Evolutionary conservation across 1,284 basidiomycete species (phyloP).

Genomic region (Psilocybe mexicana): DNA sequence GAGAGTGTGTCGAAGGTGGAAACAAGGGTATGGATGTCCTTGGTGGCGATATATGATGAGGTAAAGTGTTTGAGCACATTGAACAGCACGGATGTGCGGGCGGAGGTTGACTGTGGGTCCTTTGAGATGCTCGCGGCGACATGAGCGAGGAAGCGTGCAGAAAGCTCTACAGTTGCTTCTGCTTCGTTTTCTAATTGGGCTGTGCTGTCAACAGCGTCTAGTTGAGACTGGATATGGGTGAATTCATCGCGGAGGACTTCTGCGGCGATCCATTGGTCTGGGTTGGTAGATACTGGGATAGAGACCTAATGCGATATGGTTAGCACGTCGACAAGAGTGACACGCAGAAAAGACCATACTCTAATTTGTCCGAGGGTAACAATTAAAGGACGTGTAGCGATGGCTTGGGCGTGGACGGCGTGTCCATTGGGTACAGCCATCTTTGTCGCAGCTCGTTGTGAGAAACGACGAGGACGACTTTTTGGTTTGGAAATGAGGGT

Average conservation of each 20-base stretch:
- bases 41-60: slow-evolving; percentile 69
- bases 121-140: slow-evolving; percentile 62
- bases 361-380: slow-evolving; percentile 62
- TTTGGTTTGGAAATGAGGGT: slow-evolving; percentile 19
- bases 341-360: slow-evolving; percentile 46
- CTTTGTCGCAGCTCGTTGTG: slow-evolving; percentile 26
- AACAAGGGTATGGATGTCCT: slow-evolving; percentile 82
- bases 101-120: slow-evolving; percentile 51
- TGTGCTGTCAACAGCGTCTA: slow-evolving; percentile 54
- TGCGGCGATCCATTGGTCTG: slow-evolving; percentile 85
- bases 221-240: slow-evolving; percentile 59
- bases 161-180: slow-evolving; percentile 75
- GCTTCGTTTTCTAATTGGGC: slow-evolving; percentile 51
- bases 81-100: slow-evolving; percentile 70
- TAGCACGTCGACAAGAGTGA: slow-evolving; percentile 15
- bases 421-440: slow-evolving; percentile 40
- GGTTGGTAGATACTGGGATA: slow-evolving; percentile 77
- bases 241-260: slow-evolving; percentile 90
- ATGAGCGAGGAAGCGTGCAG: slow-evolving; percentile 79
- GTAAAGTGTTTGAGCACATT: slow-evolving; percentile 80
- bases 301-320: slow-evolving; percentile 53
- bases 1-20: slow-evolving; percentile 75
- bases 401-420: slow-evolving; percentile 33
- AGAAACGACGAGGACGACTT: slow-evolving; percentile 24
- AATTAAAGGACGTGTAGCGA: slow-evolving; percentile 65